Evolutionary conservation across 208 protist species (phyloP).

Genomic region (Leptomonas pyrrhocoris): DNA sequence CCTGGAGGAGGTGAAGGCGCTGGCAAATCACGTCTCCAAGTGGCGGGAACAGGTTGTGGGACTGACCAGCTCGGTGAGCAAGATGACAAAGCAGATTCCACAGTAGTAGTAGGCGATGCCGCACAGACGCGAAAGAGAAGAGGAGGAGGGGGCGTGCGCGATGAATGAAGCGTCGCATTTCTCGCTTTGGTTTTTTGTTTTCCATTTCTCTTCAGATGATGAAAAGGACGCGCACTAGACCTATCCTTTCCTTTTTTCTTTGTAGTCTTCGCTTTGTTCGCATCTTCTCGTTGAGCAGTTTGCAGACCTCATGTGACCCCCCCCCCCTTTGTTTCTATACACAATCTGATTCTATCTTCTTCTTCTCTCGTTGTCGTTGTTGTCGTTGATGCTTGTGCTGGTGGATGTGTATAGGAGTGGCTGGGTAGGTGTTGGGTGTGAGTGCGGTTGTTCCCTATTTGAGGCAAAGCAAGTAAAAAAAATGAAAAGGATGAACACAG

Average conservation of each 20-base stretch:
- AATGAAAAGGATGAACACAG: background rate
- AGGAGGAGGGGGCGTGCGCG: background rate
- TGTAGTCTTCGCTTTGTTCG: background rate
- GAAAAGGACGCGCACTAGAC: no score
- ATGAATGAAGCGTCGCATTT: background rate
- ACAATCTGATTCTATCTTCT: slow-evolving; percentile 6
- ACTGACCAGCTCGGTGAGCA: slow-evolving; percentile 48
- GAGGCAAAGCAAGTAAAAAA: background rate
- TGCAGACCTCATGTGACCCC: no score
- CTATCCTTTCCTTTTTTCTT: no score
- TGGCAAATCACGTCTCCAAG: slow-evolving; percentile 65
- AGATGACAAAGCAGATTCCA: slow-evolving; percentile 41
- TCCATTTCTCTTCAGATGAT: no score
- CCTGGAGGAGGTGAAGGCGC: slow-evolving; percentile 70
- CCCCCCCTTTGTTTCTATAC: slow-evolving; percentile 6
- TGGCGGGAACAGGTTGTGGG: slow-evolving; percentile 76
- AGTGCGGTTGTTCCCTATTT: background rate
- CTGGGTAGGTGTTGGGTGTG: no score
- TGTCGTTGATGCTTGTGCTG: slow-evolving; percentile 12
- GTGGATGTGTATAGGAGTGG: slow-evolving; percentile 18
- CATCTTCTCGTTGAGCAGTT: background rate
- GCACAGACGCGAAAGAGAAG: background rate
- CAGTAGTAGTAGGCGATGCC: slow-evolving; percentile 21
- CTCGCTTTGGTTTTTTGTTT: no score
- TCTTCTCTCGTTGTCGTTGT: background rate